Evolutionary conservation across 768 basidiomycete genomes (phyloP), one percentile per base, ranked within the genome.

Genomic region (Postia placenta): DNA sequence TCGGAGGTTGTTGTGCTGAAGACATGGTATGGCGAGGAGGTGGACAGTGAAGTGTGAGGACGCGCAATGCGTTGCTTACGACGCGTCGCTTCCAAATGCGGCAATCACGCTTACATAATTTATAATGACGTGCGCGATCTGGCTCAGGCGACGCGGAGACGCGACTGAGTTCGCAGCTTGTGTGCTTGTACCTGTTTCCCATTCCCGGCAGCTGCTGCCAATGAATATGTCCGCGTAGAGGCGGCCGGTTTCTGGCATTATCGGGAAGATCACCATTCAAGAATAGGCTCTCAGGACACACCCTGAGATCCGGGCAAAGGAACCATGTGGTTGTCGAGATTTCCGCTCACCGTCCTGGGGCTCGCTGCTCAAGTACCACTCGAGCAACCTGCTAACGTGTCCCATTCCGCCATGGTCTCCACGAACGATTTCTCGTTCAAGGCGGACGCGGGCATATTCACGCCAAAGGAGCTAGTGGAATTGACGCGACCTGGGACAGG

Each of bases 381-480:
- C 24, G 67, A 71, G 25, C 20, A 38, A 27, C 39, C 42, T 20
- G 45, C 45, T 27, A 54, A 49, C 38, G 25, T 47, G 26, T 47
- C 52, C 45, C 45, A 44, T 27, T 42, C 53, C 41, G 47, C 50
- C 7, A 33, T 38, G 38, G 25, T 48, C 2, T 22, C 51, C 26
- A 48, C 48, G 24, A 45, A 65, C 41, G 72, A 74, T 27, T 89
- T 86, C 61, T 63, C 67, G 9, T 75, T 88, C 64, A 83, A 78
- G 59, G 69, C 80, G 45, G 79, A 74, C 2, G 52, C 71, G 2
- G 75, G 80, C 56, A 66, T 82, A 37, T 82, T 92, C 65, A 74
- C 83, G 4, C 90, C 89, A 0, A 74, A 78, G 63, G 77, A 88
- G 59, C 69, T 92, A 61, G 74, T 90, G 43, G 64, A 78, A 61